Percentiles rank a stretch among this genome's conserved stretches.
Evolutionary conservation across 768 basidiomycete genomes (phyloP).

Genomic region (Gloeophyllum trabeum): DNA sequence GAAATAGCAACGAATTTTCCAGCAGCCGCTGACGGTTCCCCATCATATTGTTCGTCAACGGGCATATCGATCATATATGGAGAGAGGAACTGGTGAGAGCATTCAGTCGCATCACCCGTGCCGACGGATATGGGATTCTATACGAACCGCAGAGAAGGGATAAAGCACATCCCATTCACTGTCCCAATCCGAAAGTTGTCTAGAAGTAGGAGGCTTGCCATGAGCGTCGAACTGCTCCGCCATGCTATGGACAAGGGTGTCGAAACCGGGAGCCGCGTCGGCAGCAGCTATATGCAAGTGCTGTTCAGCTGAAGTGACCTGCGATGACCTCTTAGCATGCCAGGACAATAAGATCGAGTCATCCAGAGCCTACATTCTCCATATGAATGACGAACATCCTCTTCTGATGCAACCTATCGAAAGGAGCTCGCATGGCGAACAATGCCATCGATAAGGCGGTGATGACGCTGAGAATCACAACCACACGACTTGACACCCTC

Average conservation of each 20-base stretch:
- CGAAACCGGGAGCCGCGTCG: slow-evolving; percentile 73
- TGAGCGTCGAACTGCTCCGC: slow-evolving; percentile 45
- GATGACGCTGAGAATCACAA: slow-evolving; percentile 33
- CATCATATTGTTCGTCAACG: slow-evolving; percentile 21
- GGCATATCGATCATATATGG: slow-evolving; percentile 71
- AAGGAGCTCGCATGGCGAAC: slow-evolving; percentile 51
- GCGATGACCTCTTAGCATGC: background rate
- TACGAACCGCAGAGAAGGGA: slow-evolving; percentile 62
- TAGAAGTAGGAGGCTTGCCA: slow-evolving; percentile 26
- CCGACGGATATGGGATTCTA: slow-evolving; percentile 1
- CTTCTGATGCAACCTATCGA: slow-evolving; percentile 82
- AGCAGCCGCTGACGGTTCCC: slow-evolving; percentile 11
- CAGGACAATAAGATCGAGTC: background rate
- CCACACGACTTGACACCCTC: slow-evolving; percentile 20
- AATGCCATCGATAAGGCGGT: slow-evolving; percentile 43
- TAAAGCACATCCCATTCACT: slow-evolving; percentile 84
- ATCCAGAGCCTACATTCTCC: slow-evolving; percentile 60
- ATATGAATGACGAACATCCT: slow-evolving; percentile 73
- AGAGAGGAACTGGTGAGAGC: slow-evolving; percentile 55
- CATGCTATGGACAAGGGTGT: slow-evolving; percentile 47
- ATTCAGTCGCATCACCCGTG: slow-evolving; percentile 1
- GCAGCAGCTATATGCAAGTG: slow-evolving; percentile 74
- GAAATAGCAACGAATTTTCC: slow-evolving; percentile 38
- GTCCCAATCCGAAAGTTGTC: slow-evolving; percentile 67
- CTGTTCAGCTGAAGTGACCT: slow-evolving; percentile 66